Conservation (phyloP, 176 grass and related monocot species). For the Avena sativa region DNA sequence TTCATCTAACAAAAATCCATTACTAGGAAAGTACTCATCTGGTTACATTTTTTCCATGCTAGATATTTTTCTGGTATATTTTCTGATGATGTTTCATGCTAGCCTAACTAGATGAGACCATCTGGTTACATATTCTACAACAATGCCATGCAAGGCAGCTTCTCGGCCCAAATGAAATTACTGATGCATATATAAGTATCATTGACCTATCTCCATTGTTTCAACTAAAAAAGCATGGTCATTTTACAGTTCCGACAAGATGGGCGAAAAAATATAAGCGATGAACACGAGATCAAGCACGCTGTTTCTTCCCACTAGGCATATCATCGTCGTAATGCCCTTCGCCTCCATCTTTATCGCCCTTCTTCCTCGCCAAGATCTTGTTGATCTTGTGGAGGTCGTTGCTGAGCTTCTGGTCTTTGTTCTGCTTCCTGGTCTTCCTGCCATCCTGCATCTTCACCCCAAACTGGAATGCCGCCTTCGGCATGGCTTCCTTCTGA, state of each 20-base stretch:
- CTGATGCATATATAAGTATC: constrained; percentile 4
- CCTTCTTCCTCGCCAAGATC: constrained; percentile 90
- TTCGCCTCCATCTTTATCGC: constrained; percentile 60
- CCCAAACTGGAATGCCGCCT: constrained; percentile 97
- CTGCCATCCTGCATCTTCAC: constrained; percentile 99
- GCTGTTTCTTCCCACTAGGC: constrained; percentile 76
- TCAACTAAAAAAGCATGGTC: background rate
- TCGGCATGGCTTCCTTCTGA: constrained; percentile 96
- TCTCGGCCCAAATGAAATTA: background rate
- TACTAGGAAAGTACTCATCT: background rate
- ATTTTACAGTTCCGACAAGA: background rate
- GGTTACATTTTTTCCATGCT: background rate
- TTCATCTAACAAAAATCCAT: background rate
- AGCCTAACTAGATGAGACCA: background rate
- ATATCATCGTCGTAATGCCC: constrained; percentile 71
- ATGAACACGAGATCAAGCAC: constrained; percentile 44
- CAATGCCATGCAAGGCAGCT: background rate
- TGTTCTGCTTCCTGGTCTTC: constrained; percentile 97
- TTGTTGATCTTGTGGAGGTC: constrained; percentile 98
- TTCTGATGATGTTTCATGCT: background rate
- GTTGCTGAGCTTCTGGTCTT: constrained; percentile 94
- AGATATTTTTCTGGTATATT: background rate
- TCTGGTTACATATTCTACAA: background rate
- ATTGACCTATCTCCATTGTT: background rate
- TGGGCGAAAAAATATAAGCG: background rate